A percentile compares a stretch with the other conserved stretches of the same genome.
Evolutionary conservation across 2,329 filamentous ascomycete genomes (phyloP).

Genomic region (Talaromyces islandicus): DNA sequence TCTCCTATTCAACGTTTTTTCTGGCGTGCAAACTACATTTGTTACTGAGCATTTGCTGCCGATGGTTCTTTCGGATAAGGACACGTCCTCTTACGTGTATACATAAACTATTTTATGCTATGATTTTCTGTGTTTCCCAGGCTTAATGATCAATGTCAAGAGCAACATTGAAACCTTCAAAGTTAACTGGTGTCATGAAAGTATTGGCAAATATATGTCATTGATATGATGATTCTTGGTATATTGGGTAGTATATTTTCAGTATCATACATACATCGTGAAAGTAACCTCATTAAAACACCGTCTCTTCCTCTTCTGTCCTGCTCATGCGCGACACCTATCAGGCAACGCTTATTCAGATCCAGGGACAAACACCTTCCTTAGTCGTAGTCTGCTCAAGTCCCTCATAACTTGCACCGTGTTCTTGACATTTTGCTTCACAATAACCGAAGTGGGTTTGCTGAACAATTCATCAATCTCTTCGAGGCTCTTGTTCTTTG

Average conservation of each 20-base stretch:
- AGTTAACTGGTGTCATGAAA: not conserved
- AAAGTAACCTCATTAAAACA: not conserved
- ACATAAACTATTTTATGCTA: not conserved
- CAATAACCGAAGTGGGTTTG: slow-evolving; percentile 57
- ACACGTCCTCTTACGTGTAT: not conserved
- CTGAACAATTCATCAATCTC: slow-evolving; percentile 66
- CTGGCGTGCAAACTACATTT: not conserved
- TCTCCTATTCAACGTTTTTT: not conserved
- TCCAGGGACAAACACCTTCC: slow-evolving; percentile 41
- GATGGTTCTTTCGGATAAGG: not conserved
- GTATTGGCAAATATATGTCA: not conserved
- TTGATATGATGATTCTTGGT: not conserved
- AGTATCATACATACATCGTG: not conserved
- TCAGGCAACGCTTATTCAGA: slow-evolving; percentile 11
- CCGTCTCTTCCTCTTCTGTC: not conserved
- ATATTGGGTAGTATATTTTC: not conserved
- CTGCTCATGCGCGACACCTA: not conserved
- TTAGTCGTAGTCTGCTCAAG: slow-evolving; percentile 37
- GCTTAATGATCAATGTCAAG: not conserved
- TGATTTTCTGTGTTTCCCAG: not conserved
- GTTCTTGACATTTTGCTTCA: slow-evolving; percentile 51
- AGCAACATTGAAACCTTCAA: not conserved
- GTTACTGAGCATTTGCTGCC: not conserved
- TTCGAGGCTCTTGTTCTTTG: slow-evolving; percentile 63
- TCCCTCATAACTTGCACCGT: slow-evolving; percentile 41